Base-by-base conservation (phyloP, 805 yeast species). In the Huiozyma sinensis region DNA sequence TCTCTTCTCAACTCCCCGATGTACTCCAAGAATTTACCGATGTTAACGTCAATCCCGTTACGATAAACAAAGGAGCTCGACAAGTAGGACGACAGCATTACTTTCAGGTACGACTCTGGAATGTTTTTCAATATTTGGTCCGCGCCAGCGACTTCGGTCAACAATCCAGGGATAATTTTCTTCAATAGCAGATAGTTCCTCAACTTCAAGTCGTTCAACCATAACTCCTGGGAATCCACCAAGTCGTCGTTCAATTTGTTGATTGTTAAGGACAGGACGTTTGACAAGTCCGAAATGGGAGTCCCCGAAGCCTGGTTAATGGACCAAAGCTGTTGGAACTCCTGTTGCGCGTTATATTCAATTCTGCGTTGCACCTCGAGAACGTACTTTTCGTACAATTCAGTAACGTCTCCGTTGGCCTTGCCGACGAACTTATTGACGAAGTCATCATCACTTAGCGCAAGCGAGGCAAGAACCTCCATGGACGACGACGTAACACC, bases 401-500 rank as follows among this genome's bases (percentile, higher is more conserved):
- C 38, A 7, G 48, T 30, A 6, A 45, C 32, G 42, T 39, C 17
- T 30, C 71, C 33, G 24, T 28, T 34, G 7, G 33, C 7, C 7
- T 41, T 28, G 49, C 77, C 77, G 45, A 67, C 59, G 87, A 90
- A 92, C 60, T 84, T 68, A 44, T 75, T 66, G 56, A 81, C 74
- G 70, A 90, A 92, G 33, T 79, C 84, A 42, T 73, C 76, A 64
- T 90, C 98, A 57, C 81, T 88, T 58, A 92, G 82, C 3, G 95
- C 82, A 48, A 90, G 76, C 2, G 98, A 90, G 7, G 97, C 96
- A 54, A 90, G 74, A 9, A 90, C 98, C 66, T 90, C 98, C 55
- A 86, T 71, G 1, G 97, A 89, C 1, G 97, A 88, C 2, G 97
- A 89, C 1, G 98, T 90, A 43, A 90, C 98, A 69, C 98, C 98